Percentiles rank a stretch among this genome's conserved stretches.
Conservation (phyloP, 495 filamentous ascomycete genomes). For the Immersiella caudata region DNA sequence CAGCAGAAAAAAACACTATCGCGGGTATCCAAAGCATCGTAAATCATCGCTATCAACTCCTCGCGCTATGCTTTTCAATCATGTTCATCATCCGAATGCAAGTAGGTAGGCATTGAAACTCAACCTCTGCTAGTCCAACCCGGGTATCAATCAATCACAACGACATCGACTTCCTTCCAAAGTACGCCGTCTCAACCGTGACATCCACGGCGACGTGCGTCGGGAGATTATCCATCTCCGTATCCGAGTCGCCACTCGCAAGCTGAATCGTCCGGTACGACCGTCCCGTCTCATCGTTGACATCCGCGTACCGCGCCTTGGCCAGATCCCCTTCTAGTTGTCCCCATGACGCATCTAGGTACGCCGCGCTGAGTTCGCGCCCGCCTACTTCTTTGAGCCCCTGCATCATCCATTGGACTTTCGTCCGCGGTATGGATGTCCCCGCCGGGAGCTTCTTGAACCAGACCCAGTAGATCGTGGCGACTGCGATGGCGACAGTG, state of each 20-base stretch:
- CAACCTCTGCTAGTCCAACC: background rate
- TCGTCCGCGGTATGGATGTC: background rate
- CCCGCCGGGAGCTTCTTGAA: background rate
- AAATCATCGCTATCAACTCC: background rate
- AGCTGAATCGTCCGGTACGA: background rate
- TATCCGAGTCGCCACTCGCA: background rate
- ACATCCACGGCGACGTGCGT: background rate
- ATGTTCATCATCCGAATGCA: background rate
- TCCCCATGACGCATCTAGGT: background rate
- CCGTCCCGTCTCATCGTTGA: background rate
- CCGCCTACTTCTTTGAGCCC: background rate
- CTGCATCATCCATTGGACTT: background rate
- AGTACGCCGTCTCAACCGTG: background rate
- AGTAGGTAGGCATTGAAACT: background rate
- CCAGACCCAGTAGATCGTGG: background rate
- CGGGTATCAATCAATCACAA: background rate
- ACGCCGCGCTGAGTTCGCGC: background rate
- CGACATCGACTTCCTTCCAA: background rate
- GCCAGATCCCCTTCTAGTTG: background rate
- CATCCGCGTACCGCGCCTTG: background rate
- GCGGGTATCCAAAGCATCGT: background rate
- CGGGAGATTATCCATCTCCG: background rate
- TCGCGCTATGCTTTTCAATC: background rate
- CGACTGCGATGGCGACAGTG: background rate
- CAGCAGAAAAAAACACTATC: background rate